Conservation (phyloP, 2,329 filamentous ascomycete genomes). For the Clarireedia homoeocarpa region DNA sequence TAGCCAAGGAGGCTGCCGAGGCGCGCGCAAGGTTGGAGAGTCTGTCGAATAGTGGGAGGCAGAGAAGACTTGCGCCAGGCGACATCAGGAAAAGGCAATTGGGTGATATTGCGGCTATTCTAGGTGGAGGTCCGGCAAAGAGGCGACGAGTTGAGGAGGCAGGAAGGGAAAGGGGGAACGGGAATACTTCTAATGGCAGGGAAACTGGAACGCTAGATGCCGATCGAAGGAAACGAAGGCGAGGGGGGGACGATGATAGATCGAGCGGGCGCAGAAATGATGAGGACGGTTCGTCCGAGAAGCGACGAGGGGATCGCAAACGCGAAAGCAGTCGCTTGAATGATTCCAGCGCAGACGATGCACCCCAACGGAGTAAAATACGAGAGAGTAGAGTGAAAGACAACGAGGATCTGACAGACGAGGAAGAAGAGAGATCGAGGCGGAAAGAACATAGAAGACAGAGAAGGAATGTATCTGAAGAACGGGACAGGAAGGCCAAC, state of each 20-base stretch:
- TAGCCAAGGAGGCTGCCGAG: constrained; percentile 77
- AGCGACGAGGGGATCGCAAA: neutral
- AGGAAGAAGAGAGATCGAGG: constrained; percentile 8
- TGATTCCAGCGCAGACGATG: neutral
- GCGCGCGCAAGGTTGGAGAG: constrained; percentile 61
- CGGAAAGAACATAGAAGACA: constrained; percentile 28
- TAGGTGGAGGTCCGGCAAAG: constrained; percentile 34
- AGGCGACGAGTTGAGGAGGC: constrained; percentile 17
- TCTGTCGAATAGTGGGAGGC: constrained; percentile 38
- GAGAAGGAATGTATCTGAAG: constrained; percentile 19
- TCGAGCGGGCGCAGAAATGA: constrained; percentile 1
- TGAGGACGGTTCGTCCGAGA: neutral
- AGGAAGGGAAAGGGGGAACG: neutral
- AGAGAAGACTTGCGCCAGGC: constrained; percentile 37
- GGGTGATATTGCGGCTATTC: constrained; percentile 51
- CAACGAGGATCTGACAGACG: constrained; percentile 4
- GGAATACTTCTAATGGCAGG: neutral
- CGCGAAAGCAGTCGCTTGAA: constrained; percentile 4
- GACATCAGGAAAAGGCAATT: constrained; percentile 52
- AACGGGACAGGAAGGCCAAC: constrained; percentile 15
- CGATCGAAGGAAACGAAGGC: neutral
- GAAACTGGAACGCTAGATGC: neutral
- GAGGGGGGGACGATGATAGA: constrained; percentile 4
- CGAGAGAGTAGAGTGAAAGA: constrained; percentile 2
- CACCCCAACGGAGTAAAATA: neutral